Evolutionary conservation across 805 yeast genomes (phyloP).

Genomic region (Yarrowia osloensis): DNA sequence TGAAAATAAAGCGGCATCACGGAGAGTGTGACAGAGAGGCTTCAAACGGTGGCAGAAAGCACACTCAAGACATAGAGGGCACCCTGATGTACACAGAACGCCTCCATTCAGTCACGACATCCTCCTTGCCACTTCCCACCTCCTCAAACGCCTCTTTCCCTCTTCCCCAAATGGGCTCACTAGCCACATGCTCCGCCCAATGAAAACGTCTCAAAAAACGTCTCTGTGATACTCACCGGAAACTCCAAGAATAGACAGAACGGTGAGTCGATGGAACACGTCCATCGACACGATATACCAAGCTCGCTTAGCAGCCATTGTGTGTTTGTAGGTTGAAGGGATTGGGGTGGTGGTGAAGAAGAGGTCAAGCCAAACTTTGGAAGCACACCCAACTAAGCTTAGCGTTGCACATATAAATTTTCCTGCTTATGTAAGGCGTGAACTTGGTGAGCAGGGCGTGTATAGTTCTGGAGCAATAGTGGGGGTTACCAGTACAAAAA

Average conservation of each 20-base stretch:
- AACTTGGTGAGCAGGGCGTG: too few species aligned
- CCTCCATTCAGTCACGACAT: background rate
- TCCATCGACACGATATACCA: constrained; percentile 31
- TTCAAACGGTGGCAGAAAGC: too few species aligned
- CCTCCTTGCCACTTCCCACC: background rate
- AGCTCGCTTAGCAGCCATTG: constrained; percentile 30
- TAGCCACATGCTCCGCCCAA: constrained; percentile 6
- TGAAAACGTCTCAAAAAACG: background rate
- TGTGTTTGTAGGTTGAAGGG: background rate
- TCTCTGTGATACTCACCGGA: constrained; percentile 9
- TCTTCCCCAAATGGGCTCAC: background rate
- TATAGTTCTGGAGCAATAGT: too few species aligned
- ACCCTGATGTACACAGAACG: too few species aligned
- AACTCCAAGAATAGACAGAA: constrained; percentile 25
- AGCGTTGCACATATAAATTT: background rate
- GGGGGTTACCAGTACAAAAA: too few species aligned
- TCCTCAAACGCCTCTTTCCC: background rate
- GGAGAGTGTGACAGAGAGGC: background rate
- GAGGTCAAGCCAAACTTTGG: constrained; percentile 9
- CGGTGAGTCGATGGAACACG: constrained; percentile 31
- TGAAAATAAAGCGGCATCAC: background rate
- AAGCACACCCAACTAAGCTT: background rate
- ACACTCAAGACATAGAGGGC: too few species aligned
- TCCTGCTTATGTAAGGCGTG: background rate
- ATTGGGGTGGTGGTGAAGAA: constrained; percentile 6